Evolutionary conservation across 83 land plant species (phyloP), one percentile per base, ranked within the genome.

Genomic region (Picea engelmannii): DNA sequence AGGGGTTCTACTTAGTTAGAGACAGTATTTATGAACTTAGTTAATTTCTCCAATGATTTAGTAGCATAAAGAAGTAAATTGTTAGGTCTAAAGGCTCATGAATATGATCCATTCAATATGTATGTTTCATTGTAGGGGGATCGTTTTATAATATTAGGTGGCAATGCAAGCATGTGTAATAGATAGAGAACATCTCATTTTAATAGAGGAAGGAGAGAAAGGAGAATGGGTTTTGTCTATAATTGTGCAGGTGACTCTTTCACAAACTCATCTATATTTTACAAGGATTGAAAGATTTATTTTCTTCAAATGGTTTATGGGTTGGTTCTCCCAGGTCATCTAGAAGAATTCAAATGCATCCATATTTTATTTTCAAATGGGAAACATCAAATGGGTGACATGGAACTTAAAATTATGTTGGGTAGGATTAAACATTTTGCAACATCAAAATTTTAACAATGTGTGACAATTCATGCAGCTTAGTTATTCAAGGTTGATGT

Each of bases 211-310:
- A 62, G 86, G 95, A 85, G 96, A 97, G 49, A 94, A 89, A 86
- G 90, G 95, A 23, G 98, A 95, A 24, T 95, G 98, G 99, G 81
- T 89, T 76, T 90, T 96, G 78, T 98, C 99, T 70, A 88, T 96
- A 49, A 87, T 82, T 5, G 99, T 97, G 18, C 91, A 92, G 87
- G 93, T 98, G 1, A 92, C 95, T 75, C 89, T 92, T 13, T 86
- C 91, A 21, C 76, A 89, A 49, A 80, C 85, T 49, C 64, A 84
- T 64, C 76, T 87, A 76, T 85, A 87, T 5, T 87, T 83, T 47
- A 71, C 81, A 17, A 89, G 87, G 83, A 92, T 74, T 81, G 91
- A 86, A 55, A 91, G 83, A 77, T 65, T 81, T 16, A n/a, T 80
- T 83, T 35, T 82, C 89, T 64, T 80, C 86, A 64, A 85, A 81